Conservation (phyloP, 139 green algal species). For the Chlorella sp. region DNA sequence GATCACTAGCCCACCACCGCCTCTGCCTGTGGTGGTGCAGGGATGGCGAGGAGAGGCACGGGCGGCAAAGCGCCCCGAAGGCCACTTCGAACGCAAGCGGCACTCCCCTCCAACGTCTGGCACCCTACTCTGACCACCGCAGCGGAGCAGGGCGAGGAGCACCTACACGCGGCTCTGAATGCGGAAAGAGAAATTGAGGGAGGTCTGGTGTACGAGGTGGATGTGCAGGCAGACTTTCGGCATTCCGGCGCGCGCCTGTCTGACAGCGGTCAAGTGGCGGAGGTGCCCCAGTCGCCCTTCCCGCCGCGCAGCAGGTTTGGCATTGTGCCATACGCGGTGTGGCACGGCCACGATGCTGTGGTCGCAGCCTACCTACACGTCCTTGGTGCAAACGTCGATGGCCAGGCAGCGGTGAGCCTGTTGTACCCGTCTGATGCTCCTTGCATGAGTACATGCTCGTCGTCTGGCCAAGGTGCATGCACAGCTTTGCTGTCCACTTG, state of each 20-base stretch:
- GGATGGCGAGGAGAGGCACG: too few species aligned
- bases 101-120: background rate
- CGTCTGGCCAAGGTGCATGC: too few species aligned
- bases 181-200: background rate
- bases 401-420: background rate
- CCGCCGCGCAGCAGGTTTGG: background rate
- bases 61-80: too few species aligned
- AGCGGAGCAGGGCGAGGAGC: background rate
- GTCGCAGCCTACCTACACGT: background rate
- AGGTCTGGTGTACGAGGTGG: background rate
- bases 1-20: too few species aligned
- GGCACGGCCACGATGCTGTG: background rate
- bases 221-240: too few species aligned
- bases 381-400: background rate
- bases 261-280: background rate
- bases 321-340: background rate
- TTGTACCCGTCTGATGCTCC: background rate
- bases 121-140: background rate
- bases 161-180: background rate
- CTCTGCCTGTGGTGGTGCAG: too few species aligned
- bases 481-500: too few species aligned
- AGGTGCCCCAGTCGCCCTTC: background rate
- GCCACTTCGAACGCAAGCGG: too few species aligned
- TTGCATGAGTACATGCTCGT: too few species aligned
- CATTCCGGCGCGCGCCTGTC: background rate